Conservation (phyloP, 169 alveolate genomes). For the Cryptosporidium viatorum region DNA sequence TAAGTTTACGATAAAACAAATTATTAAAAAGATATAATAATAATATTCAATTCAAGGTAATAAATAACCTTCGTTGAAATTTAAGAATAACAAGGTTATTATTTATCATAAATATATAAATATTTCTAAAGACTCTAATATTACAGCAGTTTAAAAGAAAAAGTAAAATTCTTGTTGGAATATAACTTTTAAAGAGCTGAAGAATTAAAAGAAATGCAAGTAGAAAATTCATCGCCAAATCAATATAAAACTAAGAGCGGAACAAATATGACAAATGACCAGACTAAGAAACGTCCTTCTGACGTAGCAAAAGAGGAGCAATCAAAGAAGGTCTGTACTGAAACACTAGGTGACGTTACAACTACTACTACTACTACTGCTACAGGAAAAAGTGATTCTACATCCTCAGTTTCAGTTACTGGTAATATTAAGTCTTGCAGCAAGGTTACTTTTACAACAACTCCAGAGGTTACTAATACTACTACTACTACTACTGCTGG, state of each 20-base stretch:
- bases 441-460: slow-evolving; percentile 1
- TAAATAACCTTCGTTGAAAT: background rate
- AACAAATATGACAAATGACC: slow-evolving; percentile 5
- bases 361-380: background rate
- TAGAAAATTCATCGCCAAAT: slow-evolving; percentile 70
- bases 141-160: background rate
- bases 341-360: background rate
- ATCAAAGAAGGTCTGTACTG: slow-evolving; percentile 56
- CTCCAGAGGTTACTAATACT: background rate
- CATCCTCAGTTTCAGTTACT: background rate
- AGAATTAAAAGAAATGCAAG: slow-evolving; percentile 28
- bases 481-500: background rate
- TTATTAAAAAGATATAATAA: background rate
- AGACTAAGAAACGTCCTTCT: slow-evolving; percentile 69
- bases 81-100: background rate
- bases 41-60: background rate
- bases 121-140: too few species aligned
- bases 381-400: background rate
- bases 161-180: background rate
- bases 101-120: too few species aligned
- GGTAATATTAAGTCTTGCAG: background rate
- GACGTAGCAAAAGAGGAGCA: slow-evolving; percentile 64
- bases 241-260: slow-evolving; percentile 14
- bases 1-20: slow-evolving; percentile 1
- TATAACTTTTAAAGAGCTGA: background rate